Evolutionary conservation across 2,329 filamentous ascomycete genomes (phyloP).

Genomic region (Aspergillus pseudonomiae): DNA sequence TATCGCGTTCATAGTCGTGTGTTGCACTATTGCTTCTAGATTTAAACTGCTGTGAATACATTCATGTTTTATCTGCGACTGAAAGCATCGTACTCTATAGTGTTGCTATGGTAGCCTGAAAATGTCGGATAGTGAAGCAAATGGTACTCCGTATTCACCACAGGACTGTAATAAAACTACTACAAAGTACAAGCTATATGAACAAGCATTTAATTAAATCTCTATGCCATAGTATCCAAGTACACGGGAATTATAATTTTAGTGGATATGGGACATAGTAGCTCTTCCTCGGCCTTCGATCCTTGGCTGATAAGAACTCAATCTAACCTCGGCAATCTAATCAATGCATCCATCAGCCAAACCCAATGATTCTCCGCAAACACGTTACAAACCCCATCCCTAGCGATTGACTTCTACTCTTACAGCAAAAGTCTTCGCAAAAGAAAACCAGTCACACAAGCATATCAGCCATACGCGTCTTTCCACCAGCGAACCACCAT

Average conservation of each 20-base stretch:
- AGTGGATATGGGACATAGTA: background rate
- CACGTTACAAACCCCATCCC: background rate
- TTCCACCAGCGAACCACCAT: slow-evolving; percentile 29
- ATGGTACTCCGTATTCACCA: too few relatives aligned
- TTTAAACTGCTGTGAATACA: slow-evolving; percentile 37
- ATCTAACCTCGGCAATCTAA: slow-evolving; percentile 34
- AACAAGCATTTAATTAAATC: too few relatives aligned
- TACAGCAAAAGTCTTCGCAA: background rate
- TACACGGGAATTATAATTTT: background rate
- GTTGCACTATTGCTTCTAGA: slow-evolving; percentile 37
- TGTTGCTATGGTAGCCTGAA: background rate
- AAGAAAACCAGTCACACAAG: background rate
- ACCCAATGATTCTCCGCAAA: slow-evolving; percentile 15
- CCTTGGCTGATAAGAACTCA: background rate
- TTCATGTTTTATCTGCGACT: background rate
- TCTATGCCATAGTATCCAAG: background rate
- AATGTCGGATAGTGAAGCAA: background rate
- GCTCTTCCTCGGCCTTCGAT: slow-evolving; percentile 8
- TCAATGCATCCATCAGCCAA: slow-evolving; percentile 2
- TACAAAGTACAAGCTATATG: background rate
- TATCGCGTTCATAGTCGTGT: slow-evolving; percentile 39
- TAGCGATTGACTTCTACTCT: slow-evolving; percentile 6
- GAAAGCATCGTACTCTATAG: background rate
- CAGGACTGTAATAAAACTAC: background rate
- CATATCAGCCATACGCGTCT: background rate